phyloP scores from a whole-genome alignment of 1,139 yeast genomes.

The Hansenula sp. region DNA sequence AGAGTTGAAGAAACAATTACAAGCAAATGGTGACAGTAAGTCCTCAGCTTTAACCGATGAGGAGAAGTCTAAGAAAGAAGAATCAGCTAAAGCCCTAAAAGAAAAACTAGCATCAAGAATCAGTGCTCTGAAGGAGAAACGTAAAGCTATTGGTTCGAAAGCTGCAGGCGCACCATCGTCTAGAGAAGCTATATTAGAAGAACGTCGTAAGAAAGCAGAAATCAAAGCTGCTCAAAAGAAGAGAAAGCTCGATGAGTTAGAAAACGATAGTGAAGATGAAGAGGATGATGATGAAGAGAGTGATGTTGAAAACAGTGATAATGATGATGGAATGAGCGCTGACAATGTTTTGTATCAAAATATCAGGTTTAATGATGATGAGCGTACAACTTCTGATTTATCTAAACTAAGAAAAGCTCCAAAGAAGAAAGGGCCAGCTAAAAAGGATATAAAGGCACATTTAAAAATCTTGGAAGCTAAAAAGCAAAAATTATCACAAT shows the following conservation, averaged over 20 bases:
- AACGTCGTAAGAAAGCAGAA: slow-evolving; percentile 41
- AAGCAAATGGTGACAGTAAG: slow-evolving; percentile 7
- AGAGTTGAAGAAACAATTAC: slow-evolving; percentile 6
- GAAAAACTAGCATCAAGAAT: slow-evolving; percentile 74
- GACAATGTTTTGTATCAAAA: slow-evolving; percentile 67
- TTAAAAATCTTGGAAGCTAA: slow-evolving; percentile 70
- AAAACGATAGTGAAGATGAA: slow-evolving; percentile 33
- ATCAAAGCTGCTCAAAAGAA: slow-evolving; percentile 35
- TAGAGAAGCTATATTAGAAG: slow-evolving; percentile 70
- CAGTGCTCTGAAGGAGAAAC: slow-evolving; percentile 62
- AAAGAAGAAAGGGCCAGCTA: slow-evolving; percentile 74
- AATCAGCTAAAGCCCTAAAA: slow-evolving; percentile 53
- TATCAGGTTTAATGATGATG: slow-evolving; percentile 80
- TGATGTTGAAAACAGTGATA: slow-evolving; percentile 30
- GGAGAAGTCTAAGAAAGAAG: slow-evolving; percentile 34
- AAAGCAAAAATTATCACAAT: slow-evolving; percentile 54
- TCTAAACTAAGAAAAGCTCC: slow-evolving; percentile 54
- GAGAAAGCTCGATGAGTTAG: slow-evolving; percentile 36
- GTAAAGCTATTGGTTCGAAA: slow-evolving; percentile 89
- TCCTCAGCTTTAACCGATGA: slow-evolving; percentile 13
- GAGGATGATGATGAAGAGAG: slow-evolving; percentile 38
- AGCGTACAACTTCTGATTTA: slow-evolving; percentile 75
- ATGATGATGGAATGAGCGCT: slow-evolving; percentile 30
- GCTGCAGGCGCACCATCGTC: slow-evolving; percentile 79
- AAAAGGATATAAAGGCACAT: slow-evolving; percentile 82